Percentiles rank a stretch among this genome's conserved stretches.
Conservation (phyloP, 2,329 filamentous ascomycete species). For the Aspergillus eucalypticola region DNA sequence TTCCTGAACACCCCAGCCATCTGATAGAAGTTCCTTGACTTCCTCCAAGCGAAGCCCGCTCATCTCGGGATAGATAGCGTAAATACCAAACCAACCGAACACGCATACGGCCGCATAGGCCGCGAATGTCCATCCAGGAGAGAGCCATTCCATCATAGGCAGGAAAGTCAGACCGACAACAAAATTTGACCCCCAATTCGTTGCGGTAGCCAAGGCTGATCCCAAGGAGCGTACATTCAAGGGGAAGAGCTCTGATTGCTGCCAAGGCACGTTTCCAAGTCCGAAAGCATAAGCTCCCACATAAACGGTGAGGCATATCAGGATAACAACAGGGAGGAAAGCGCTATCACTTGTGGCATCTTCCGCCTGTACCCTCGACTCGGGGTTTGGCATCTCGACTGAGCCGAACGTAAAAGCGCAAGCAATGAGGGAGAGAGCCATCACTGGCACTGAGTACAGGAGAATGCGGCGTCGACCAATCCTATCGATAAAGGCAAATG, state of each 20-base stretch:
- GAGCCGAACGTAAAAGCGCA: conserved; percentile 73
- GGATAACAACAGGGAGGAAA: conserved; percentile 56
- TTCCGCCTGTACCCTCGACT: conserved; percentile 18
- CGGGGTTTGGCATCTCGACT: conserved; percentile 50
- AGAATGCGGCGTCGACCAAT: conserved; percentile 78
- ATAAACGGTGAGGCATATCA: conserved; percentile 76
- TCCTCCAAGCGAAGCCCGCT: conserved; percentile 80
- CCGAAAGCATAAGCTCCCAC: conserved; percentile 84
- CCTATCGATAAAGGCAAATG: conserved; percentile 74
- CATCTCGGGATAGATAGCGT: conserved; percentile 82
- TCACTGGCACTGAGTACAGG: conserved; percentile 79
- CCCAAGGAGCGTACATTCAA: conserved; percentile 62
- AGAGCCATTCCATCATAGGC: conserved; percentile 77
- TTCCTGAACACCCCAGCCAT: conserved; percentile 70
- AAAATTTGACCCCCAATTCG: conserved; percentile 88
- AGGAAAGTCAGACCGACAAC: conserved; percentile 83
- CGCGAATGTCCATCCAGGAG: conserved; percentile 74
- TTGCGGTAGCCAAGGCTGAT: conserved; percentile 66
- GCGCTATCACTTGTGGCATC: conserved; percentile 26
- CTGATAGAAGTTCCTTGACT: conserved; percentile 67
- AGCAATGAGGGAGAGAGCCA: conserved; percentile 70
- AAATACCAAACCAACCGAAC: conserved; percentile 67
- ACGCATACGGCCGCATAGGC: conserved; percentile 73
- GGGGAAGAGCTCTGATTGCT: conserved; percentile 90
- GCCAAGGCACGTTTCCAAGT: conserved; percentile 92